phyloP scores from a whole-genome alignment of 495 filamentous ascomycete species.

The Penicillium pancosmium region DNA sequence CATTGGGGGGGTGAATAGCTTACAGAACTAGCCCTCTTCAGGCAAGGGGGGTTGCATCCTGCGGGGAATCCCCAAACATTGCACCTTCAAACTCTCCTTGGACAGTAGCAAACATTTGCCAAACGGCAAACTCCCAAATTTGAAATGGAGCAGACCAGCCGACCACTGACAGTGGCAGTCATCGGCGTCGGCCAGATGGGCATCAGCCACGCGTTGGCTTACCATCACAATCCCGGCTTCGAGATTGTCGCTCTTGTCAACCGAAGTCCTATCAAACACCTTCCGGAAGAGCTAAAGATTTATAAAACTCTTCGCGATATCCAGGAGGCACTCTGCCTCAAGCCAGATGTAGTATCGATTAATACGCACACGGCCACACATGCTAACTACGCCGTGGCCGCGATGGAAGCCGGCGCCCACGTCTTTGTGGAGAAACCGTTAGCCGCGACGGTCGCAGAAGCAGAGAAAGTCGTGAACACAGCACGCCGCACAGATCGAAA shows the following conservation, averaged over 20 bases:
- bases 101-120: background rate
- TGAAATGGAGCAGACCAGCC: background rate
- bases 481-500: slow-evolving; percentile 15
- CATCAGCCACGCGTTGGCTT: slow-evolving; percentile 21
- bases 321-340: slow-evolving; percentile 12
- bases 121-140: background rate
- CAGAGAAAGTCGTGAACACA: slow-evolving; percentile 12
- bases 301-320: slow-evolving; percentile 7
- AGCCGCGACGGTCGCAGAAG: slow-evolving; percentile 15
- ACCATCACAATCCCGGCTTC: slow-evolving; percentile 19
- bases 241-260: slow-evolving; percentile 16
- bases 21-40: background rate
- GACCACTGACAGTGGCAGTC: slow-evolving; percentile 11
- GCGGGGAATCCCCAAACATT: background rate
- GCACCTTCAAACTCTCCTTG: background rate
- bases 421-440: slow-evolving; percentile 22
- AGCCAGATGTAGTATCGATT: slow-evolving; percentile 20
- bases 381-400: slow-evolving; percentile 15
- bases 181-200: slow-evolving; percentile 23
- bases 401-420: slow-evolving; percentile 20
- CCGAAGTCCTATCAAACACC: slow-evolving; percentile 9
- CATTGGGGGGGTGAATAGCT: background rate
- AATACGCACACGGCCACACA: slow-evolving; percentile 18
- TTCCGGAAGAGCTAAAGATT: slow-evolving; percentile 8
- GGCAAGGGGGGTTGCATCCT: background rate